Evolutionary conservation across 2,329 filamentous ascomycete species (phyloP).

Genomic region (Pseudocercospora ulei): DNA sequence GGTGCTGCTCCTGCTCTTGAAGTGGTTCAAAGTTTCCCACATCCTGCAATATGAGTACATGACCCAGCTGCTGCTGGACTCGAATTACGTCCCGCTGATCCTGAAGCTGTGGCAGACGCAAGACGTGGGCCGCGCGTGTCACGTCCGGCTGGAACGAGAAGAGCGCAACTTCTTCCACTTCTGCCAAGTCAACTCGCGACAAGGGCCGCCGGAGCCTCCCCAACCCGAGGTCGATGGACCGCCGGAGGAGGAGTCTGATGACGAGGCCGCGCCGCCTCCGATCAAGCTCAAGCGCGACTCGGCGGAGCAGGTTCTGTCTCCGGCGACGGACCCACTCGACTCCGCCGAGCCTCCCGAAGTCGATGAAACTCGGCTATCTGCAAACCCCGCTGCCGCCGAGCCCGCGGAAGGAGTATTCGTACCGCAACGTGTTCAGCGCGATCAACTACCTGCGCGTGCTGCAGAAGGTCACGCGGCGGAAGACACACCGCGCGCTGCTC

Average conservation of each 20-base stretch:
- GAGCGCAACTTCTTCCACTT: slow-evolving; percentile 88
- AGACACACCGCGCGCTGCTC: slow-evolving; percentile 86
- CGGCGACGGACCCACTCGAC: slow-evolving; percentile 26
- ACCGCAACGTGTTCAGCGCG: slow-evolving; percentile 86
- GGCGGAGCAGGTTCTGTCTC: slow-evolving; percentile 34
- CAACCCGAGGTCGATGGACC: slow-evolving; percentile 25
- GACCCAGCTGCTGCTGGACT: slow-evolving; percentile 84
- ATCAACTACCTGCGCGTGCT: slow-evolving; percentile 94
- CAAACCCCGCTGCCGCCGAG: slow-evolving; percentile 58
- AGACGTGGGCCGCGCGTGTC: slow-evolving; percentile 81
- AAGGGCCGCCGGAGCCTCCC: slow-evolving; percentile 34
- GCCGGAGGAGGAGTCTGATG: slow-evolving; percentile 45
- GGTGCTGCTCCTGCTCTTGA: slow-evolving; percentile 73
- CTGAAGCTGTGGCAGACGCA: slow-evolving; percentile 90
- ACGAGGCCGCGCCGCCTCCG: slow-evolving; percentile 78
- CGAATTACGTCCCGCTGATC: slow-evolving; percentile 85
- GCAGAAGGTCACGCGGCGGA: slow-evolving; percentile 94
- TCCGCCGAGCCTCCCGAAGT: slow-evolving; percentile 48
- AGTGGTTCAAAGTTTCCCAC: slow-evolving; percentile 94
- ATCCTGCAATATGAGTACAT: slow-evolving; percentile 93
- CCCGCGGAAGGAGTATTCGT: slow-evolving; percentile 81
- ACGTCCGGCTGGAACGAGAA: slow-evolving; percentile 70
- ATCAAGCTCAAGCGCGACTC: slow-evolving; percentile 47
- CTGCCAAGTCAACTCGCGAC: slow-evolving; percentile 64
- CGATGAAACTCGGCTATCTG: slow-evolving; percentile 79